A percentile compares a stretch with the other conserved stretches of the same genome.
Conservation (phyloP, 768 basidiomycete genomes). For the Tephrocybe sp. region DNA sequence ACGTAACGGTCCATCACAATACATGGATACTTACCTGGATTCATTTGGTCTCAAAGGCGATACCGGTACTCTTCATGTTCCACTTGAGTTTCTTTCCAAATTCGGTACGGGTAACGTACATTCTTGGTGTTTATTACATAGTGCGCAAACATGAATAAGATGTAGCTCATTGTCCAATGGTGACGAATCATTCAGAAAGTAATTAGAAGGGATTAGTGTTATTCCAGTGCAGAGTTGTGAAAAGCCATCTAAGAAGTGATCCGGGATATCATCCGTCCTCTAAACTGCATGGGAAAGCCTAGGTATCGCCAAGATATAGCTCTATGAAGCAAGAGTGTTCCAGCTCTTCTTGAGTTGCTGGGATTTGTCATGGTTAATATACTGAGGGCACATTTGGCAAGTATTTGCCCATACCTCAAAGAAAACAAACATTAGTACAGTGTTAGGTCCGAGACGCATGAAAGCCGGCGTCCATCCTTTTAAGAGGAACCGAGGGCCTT, state of each 20-base stretch:
- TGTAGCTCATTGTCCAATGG: conserved; percentile 3
- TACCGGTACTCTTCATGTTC: background rate
- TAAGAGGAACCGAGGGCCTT: conserved; percentile 78
- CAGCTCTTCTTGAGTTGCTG: conserved; percentile 76
- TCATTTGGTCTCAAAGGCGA: background rate
- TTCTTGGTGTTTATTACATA: conserved; percentile 6
- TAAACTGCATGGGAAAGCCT: background rate
- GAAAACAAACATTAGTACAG: conserved; percentile 82
- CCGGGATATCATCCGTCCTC: conserved; percentile 1
- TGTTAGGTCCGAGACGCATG: conserved; percentile 81
- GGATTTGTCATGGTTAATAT: conserved; percentile 5
- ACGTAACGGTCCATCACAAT: conserved; percentile 15
- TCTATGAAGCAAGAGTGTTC: conserved; percentile 28
- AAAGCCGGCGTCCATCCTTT: conserved; percentile 92
- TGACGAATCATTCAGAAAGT: background rate
- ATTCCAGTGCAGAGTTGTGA: background rate
- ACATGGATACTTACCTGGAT: background rate
- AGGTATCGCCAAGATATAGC: background rate
- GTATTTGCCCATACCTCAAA: conserved; percentile 56
- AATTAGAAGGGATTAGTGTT: conserved; percentile 3
- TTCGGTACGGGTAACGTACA: background rate
- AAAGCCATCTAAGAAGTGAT: background rate
- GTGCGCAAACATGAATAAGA: conserved; percentile 2
- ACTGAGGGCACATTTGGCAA: background rate
- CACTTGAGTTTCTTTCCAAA: background rate